Percentiles rank a stretch among this genome's conserved stretches.
These are phyloP conservation scores for Paramecium octaurelia DNA, from an alignment of 73 alveolate species.

Conservation along the genomic window DNA sequence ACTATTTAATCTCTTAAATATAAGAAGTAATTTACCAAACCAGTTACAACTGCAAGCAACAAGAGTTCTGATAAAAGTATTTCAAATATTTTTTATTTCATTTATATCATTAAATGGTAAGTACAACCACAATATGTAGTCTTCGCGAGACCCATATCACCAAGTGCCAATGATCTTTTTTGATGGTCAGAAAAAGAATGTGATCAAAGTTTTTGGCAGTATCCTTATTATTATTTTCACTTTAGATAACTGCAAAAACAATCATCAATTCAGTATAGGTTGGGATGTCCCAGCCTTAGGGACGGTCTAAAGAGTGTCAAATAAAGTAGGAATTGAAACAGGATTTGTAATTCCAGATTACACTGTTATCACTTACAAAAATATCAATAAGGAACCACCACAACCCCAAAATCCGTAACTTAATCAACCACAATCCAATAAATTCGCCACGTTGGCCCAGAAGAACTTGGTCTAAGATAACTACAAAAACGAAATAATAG, in stretches of 20 bases:
- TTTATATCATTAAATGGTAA: not conserved
- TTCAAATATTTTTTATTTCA: not conserved
- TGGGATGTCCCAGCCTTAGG: not conserved
- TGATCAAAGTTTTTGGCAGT: not conserved
- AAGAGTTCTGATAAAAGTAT: not conserved
- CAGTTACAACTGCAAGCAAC: not conserved
- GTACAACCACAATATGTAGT: not conserved
- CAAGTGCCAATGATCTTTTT: not conserved
- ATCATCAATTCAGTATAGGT: not conserved
- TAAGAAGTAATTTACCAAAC: not conserved
- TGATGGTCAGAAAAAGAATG: not conserved
- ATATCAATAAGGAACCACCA: not conserved
- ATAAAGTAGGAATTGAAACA: not conserved
- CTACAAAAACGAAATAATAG: not conserved
- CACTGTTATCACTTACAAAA: constrained; percentile 24
- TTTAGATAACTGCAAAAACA: not conserved
- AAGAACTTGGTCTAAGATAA: not conserved
- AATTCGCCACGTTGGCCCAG: not conserved
- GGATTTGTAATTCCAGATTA: constrained; percentile 1
- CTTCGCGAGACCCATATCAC: not conserved
- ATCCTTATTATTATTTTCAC: not conserved
- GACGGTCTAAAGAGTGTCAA: not conserved
- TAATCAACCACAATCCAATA: not conserved
- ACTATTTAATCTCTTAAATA: not conserved
- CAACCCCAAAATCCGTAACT: not conserved